phyloP scores from a whole-genome alignment of 202 grass and related monocot species.

The Tripidium arundinaceum region DNA sequence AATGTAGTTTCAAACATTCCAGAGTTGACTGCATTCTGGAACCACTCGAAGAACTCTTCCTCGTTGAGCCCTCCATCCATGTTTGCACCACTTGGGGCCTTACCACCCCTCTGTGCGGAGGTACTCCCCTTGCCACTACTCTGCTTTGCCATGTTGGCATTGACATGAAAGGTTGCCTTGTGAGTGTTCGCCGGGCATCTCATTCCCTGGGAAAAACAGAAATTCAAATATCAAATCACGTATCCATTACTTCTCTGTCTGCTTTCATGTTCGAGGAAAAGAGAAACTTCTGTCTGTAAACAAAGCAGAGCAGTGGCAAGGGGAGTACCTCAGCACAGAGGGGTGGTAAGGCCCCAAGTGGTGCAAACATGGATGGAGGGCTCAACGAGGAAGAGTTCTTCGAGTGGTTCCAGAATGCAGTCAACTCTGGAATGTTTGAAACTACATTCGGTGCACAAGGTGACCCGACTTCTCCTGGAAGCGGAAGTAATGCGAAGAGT shows the following conservation, averaged over 20 bases:
- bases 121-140: conserved; percentile 55
- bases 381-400: conserved; percentile 86
- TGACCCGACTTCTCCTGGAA: conserved; percentile 47
- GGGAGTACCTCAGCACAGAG: conserved; percentile 43
- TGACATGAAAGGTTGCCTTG: conserved; percentile 96
- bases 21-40: conserved; percentile 80
- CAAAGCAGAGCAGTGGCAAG: conserved; percentile 44
- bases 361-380: conserved; percentile 51
- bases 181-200: conserved; percentile 82
- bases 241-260: background rate
- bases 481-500: conserved; percentile 39
- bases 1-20: conserved; percentile 63
- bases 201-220: conserved; percentile 72
- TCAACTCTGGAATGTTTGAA: conserved; percentile 85
- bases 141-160: conserved; percentile 69
- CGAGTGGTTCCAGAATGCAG: conserved; percentile 83
- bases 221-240: background rate
- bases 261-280: background rate
- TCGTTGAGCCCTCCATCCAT: conserved; percentile 64
- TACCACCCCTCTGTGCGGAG: conserved; percentile 44
- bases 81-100: conserved; percentile 26
- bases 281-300: background rate
- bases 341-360: conserved; percentile 32
- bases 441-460: conserved; percentile 23
- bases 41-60: conserved; percentile 93